Base-by-base conservation (phyloP, 306 rosid genomes). In the Fragaria ananassa region DNA sequence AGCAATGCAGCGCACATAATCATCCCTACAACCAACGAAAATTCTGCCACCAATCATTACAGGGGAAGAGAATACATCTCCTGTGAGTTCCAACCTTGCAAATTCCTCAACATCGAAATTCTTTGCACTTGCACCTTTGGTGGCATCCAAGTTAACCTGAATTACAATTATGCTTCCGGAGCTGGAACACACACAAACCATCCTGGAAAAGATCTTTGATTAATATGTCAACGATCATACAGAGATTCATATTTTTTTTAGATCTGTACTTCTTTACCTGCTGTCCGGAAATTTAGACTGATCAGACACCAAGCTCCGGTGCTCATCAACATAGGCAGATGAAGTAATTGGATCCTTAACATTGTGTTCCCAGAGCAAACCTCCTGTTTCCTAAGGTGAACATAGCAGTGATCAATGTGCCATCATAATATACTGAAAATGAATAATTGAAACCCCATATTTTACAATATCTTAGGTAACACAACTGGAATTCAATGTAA, bases 21-120 rank as follows among this genome's bases (percentile, higher is more conserved):
- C 94, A 60, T 94, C 97, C 39, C 98, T 83, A 53, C 95, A 90
- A 68, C 98, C 98, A 54, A 90, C 93, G 46, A 91, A 91, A 87
- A 91, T 85, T 66, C 83, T 80, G 11, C 96, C 96, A 25, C 94
- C 88, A 69, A 94, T 81, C 96, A 91, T 91, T 37, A 91, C 82
- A 42, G 98, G 97, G 3, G 97, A 94, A 64, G 97, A 94, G 78
- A 94, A 94, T 65, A 94, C 81, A 60, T 89, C 93, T 21, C 93
- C 96, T 19, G 73, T 76, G 72, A 94, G 84, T 72, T 85, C 77
- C 51, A 90, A 47, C 76, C 81, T 86, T 31, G 87, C 83, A 74
- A 86, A 86, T 81, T 94, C 96, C 77, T 87, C 83, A 71, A 90
- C 93, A 21, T 80, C 12, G 5, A 60, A 56, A 37, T 66, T 77